These are phyloP conservation scores for Rhynchosporium secalis DNA, from an alignment of 2,329 filamentous ascomycete species.

Conservation along the genomic window DNA sequence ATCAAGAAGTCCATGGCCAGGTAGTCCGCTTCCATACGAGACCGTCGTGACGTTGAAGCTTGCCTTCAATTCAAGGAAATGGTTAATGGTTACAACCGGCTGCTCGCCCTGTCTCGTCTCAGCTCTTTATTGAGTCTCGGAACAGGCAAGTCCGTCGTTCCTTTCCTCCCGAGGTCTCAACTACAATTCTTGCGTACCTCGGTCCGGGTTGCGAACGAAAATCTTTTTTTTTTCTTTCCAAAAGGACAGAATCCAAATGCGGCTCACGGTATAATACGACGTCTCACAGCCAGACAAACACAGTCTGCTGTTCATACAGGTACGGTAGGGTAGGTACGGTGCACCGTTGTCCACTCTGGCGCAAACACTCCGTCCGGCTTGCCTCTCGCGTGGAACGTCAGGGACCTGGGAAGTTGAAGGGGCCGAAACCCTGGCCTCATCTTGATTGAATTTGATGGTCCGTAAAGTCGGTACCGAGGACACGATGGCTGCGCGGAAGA, in stretches of 20 bases:
- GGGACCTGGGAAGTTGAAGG: background rate
- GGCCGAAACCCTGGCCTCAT: background rate
- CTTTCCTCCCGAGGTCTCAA: background rate
- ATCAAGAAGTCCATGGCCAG: no score
- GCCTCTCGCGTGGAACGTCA: background rate
- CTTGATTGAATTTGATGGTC: background rate
- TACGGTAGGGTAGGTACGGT: background rate
- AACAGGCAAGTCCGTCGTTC: slow-evolving; percentile 10
- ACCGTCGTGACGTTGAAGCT: no score
- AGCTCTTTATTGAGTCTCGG: background rate
- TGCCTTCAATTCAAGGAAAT: background rate
- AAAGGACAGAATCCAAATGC: background rate
- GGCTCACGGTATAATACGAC: no score
- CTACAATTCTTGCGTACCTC: background rate
- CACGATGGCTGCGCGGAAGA: background rate
- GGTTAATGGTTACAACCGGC: background rate
- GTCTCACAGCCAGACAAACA: no score
- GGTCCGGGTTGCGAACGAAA: no score
- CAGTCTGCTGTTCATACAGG: no score
- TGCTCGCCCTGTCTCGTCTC: background rate
- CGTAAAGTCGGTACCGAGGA: slow-evolving; percentile 4
- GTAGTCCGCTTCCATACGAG: background rate
- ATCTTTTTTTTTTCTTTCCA: background rate
- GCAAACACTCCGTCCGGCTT: background rate
- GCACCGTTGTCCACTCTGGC: background rate